Evolutionary conservation across 208 protist species (phyloP), one percentile per base, ranked within the genome.

Genomic region (Acanthamoeba castellanii): DNA sequence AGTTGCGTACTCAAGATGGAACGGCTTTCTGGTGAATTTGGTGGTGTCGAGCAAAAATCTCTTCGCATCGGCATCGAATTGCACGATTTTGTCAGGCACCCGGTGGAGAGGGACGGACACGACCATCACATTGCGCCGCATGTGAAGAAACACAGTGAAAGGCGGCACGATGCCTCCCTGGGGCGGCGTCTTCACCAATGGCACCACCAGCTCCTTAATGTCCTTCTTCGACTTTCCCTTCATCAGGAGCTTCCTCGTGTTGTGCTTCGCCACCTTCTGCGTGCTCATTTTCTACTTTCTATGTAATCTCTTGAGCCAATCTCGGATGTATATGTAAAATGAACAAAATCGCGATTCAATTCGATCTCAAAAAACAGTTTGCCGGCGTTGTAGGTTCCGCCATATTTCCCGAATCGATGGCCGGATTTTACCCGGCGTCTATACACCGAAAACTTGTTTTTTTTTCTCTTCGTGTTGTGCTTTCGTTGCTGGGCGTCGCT

Each of bases 151-250:
- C 6, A 42, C 78, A 7, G 78, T 87, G 78, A 87, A 87, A 11
- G 78, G 78, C 42, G 78, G 78, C 78, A 87, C 78, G 27, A 61
- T 25, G n/a, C 16, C 42, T 64, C 50, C 50, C 50, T n/a, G 7
- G 3, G 78, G 78, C 50, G 78, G 42, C 42, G 42, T 42, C 78
- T 55, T 87, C n/a, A 87, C n/a, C 50, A 87, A 42, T 16, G 78
- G 47, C 42, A 37, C 27, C n/a, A 87, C 50, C 78, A 64, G 42
- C 13, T 55, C 50, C 32, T 87, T 87, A 6, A 87, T 16, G 30
- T 87, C 78, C 50, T 61, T 55, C 78, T 87, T 87, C 27, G 78
- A 87, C 37, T 87, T 87, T 25, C 78, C 78, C 78, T 87, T 87
- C 47, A 87, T n/a, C 47, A 87, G 50, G 14, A 64, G 25, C 50